A percentile compares a stretch with the other conserved stretches of the same genome.
Evolutionary conservation across 2,329 filamentous ascomycete genomes (phyloP).

Genomic region (Beauveria sp.): DNA sequence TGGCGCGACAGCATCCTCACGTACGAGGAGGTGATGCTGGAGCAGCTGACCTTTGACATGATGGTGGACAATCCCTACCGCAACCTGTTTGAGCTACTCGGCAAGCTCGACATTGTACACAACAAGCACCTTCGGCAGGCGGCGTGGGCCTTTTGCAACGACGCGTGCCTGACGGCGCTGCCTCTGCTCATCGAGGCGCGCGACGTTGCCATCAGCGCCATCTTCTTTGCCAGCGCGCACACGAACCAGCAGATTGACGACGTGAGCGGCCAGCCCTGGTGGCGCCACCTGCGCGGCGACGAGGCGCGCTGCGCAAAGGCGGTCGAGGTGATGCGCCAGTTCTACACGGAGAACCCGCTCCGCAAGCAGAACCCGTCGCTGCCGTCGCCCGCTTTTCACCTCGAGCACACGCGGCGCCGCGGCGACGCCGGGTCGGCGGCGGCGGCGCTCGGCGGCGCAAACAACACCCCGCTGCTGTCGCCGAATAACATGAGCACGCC

Average conservation of each 20-base stretch:
- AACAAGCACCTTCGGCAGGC: conserved; percentile 78
- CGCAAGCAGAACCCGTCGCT: conserved; percentile 47
- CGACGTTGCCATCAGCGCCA: conserved; percentile 74
- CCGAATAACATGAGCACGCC: conserved; percentile 39
- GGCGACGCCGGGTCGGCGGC: conserved; percentile 35
- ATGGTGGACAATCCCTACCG: conserved; percentile 85
- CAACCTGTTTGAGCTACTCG: conserved; percentile 73
- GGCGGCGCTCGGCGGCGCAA: neutral
- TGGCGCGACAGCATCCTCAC: conserved; percentile 92
- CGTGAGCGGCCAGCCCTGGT: conserved; percentile 73
- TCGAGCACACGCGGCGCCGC: conserved; percentile 48
- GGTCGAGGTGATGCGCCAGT: conserved; percentile 67
- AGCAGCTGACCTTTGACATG: conserved; percentile 88
- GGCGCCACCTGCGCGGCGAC: conserved; percentile 68
- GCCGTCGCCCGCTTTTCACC: conserved; percentile 46
- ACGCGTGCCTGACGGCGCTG: conserved; percentile 75
- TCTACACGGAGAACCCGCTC: conserved; percentile 58
- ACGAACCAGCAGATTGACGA: conserved; percentile 71
- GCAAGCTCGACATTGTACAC: conserved; percentile 64
- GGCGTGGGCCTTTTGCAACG: conserved; percentile 91
- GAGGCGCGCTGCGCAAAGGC: conserved; percentile 63
- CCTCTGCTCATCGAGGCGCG: conserved; percentile 73
- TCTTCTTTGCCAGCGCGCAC: conserved; percentile 80
- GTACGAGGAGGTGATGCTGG: conserved; percentile 87
- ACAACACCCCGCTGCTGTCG: conserved; percentile 34